Conservation (phyloP, 2,329 filamentous ascomycete species). For the Fusarium incarnatum region DNA sequence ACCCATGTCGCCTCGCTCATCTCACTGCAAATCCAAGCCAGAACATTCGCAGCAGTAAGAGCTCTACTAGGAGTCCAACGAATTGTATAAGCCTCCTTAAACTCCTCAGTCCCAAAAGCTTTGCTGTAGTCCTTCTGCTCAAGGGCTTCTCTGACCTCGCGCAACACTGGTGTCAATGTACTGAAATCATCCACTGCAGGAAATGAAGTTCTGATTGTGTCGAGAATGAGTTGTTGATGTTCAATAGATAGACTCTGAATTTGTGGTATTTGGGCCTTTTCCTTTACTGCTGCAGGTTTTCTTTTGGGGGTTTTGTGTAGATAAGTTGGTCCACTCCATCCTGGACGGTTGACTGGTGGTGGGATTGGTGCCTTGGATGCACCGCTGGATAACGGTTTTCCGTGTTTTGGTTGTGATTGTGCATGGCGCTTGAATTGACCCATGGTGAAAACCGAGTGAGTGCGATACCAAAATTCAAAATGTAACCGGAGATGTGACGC, state of each 20-base stretch:
- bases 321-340: conserved; percentile 21
- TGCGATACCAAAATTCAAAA: fast-evolving
- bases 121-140: conserved; percentile 15
- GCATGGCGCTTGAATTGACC: conserved; percentile 12
- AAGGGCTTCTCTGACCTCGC: conserved; percentile 9
- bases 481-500: not conserved
- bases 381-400: not conserved
- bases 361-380: conserved; percentile 15
- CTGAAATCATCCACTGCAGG: conserved; percentile 7
- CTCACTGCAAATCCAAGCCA: conserved; percentile 20
- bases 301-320: conserved; percentile 10
- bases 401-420: conserved; percentile 22
- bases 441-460: not conserved
- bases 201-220: conserved; percentile 15
- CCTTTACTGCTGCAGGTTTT: not conserved
- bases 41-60: not conserved
- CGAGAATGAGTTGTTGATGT: conserved; percentile 15
- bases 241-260: conserved; percentile 1
- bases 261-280: not conserved
- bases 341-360: conserved; percentile 11
- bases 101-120: conserved; percentile 5
- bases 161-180: not conserved
- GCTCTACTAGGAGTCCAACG: conserved; percentile 12
- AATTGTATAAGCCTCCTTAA: conserved; percentile 11
- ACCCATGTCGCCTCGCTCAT: conserved; percentile 1